Percentiles rank a stretch among this genome's conserved stretches.
phyloP scores from a whole-genome alignment of 345 rosid species.

The Gossypium longicalyx region DNA sequence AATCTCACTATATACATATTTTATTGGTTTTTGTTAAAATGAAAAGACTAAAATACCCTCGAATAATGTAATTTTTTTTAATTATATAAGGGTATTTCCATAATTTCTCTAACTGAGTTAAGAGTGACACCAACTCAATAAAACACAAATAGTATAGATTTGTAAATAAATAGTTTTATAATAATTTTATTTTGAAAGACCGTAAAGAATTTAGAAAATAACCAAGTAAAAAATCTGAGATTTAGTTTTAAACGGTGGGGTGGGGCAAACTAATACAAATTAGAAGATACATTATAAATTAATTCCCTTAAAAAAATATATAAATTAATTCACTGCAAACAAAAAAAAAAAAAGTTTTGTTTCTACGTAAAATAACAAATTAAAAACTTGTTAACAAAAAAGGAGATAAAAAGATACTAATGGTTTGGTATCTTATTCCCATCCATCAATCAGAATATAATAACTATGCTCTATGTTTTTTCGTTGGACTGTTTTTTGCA shows the following conservation, averaged over 20 bases:
- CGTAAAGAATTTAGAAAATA: background rate
- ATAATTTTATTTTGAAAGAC: background rate
- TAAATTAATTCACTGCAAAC: background rate
- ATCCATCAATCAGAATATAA: background rate
- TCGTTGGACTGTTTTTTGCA: slow-evolving; percentile 16
- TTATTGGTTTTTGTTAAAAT: no score
- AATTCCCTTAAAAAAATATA: background rate
- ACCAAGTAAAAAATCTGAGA: background rate
- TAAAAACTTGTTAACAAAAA: background rate
- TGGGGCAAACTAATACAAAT: background rate
- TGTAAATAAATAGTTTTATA: background rate
- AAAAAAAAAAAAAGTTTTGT: background rate
- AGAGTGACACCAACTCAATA: no score
- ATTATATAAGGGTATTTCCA: no score
- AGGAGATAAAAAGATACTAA: background rate
- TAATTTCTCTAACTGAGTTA: no score
- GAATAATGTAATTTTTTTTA: no score
- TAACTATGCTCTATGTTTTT: background rate
- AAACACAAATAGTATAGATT: background rate
- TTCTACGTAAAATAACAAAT: background rate
- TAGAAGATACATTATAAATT: background rate
- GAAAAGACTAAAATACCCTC: no score
- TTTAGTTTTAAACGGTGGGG: background rate
- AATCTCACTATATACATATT: no score
- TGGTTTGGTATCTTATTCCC: background rate